Percentiles rank a stretch among this genome's conserved stretches.
These are phyloP conservation scores for Aspergillus carlsbadensis DNA, from an alignment of 495 filamentous ascomycete species.

Conservation along the genomic window DNA sequence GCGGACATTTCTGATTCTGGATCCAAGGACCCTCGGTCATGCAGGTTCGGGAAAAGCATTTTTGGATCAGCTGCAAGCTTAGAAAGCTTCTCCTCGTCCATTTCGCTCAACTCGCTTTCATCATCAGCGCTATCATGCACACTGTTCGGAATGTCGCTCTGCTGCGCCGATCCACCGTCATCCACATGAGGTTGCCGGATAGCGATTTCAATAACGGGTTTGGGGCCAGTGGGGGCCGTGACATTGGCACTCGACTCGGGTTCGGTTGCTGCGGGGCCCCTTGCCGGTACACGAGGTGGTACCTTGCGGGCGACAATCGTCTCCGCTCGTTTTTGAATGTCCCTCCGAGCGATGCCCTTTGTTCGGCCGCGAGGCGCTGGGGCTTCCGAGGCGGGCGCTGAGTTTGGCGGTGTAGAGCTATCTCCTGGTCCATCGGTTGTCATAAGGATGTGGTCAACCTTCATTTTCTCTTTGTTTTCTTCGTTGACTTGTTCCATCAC, in stretches of 20 bases:
- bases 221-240: slow-evolving; percentile 16
- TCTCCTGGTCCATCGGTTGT: slow-evolving; percentile 37
- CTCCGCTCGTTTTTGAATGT: slow-evolving; percentile 64
- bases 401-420: slow-evolving; percentile 32
- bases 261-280: slow-evolving; percentile 26
- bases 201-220: slow-evolving; percentile 16
- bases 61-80: slow-evolving; percentile 34
- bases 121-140: slow-evolving; percentile 76
- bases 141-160: slow-evolving; percentile 54
- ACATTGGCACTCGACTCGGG: slow-evolving; percentile 18
- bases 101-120: slow-evolving; percentile 77
- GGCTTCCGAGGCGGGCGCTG: slow-evolving; percentile 38
- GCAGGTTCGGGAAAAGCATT: slow-evolving; percentile 38
- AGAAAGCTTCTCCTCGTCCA: slow-evolving; percentile 52
- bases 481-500: slow-evolving; percentile 48
- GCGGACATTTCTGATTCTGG: slow-evolving; percentile 29
- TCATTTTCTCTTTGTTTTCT: slow-evolving; percentile 57
- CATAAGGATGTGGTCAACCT: slow-evolving; percentile 57
- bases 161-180: slow-evolving; percentile 23
- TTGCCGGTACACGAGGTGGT: slow-evolving; percentile 32
- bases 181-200: slow-evolving; percentile 12
- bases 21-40: slow-evolving; percentile 23
- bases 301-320: slow-evolving; percentile 48
- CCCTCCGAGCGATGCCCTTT: slow-evolving; percentile 61
- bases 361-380: slow-evolving; percentile 50